Evolutionary conservation across 2,329 filamentous ascomycete species (phyloP), one percentile per base, ranked within the genome.

Genomic region (Trichoderma sp.): DNA sequence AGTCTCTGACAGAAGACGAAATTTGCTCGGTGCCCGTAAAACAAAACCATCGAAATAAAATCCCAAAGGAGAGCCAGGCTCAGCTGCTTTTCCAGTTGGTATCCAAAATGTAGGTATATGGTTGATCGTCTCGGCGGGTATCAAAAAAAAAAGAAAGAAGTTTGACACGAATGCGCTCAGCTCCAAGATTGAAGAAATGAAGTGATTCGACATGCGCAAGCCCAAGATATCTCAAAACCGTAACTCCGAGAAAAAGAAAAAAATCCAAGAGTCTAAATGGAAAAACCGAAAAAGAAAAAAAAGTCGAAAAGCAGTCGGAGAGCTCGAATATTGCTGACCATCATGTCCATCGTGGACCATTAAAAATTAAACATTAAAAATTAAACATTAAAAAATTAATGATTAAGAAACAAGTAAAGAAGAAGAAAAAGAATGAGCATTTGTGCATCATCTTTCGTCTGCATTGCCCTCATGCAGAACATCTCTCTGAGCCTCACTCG

Each of bases 241-340:
- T 51, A 59, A 49, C 30, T 21, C 63, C 34, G 24, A 59, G 24
- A 51, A 18, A 10, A 58, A 58, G 39, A 58, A 58, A 26, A 43
- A 34, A 21, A 51, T 28, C 24, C 18, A n/a, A 24, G 21, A 66
- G 28, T 51, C 54, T 16, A 37, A 37, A 34, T 37, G n/a, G 52
- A 49, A 49, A 49, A 21, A 49, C 43, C 43, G 6, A 30, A 49
- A 49, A 14, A 30, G 11, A 26, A 5, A 32, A 8, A 43, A 30
- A 43, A 26, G 26, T 26, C 26, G 26, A 49, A 58, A 66, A 66
- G 63, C 63, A 66, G 39, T 66, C 63, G 63, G 43, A 5, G 54
- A 66, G 63, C 63, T 66, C 37, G 54, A 58, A 66, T 21, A 66
- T 66, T 65, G 63, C 54, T 58, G 39, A 51, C 51, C 54, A 66